Conservation (phyloP, 179 eudicot species). For the Silene vulgaris region DNA sequence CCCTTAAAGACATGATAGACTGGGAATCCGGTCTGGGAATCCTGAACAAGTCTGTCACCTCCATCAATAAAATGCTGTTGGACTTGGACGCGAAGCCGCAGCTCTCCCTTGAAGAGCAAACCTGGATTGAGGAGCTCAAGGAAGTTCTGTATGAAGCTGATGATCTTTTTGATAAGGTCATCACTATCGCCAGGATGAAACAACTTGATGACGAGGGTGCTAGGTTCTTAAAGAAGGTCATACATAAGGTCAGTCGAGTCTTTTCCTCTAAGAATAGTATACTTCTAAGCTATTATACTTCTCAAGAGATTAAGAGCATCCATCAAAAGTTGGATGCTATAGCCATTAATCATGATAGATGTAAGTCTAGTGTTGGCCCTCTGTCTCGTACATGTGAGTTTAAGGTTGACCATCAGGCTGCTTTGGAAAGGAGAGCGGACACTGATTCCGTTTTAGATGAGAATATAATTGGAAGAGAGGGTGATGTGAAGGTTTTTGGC, state of each 20-base stretch:
- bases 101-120: not conserved
- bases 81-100: not conserved
- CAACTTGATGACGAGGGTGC: not conserved
- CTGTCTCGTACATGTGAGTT: not conserved
- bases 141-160: no score
- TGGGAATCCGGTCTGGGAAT: not conserved
- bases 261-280: no score
- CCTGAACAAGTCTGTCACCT: not conserved
- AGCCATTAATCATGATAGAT: not conserved
- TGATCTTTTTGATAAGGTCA: not conserved
- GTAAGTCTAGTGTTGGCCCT: no score
- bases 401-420: not conserved
- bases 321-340: not conserved
- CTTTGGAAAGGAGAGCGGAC: not conserved
- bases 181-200: not conserved
- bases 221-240: not conserved
- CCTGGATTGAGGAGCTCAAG: no score
- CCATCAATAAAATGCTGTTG: not conserved
- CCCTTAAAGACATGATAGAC: not conserved
- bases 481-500: not conserved
- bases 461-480: slow-evolving; percentile 4
- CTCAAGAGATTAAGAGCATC: not conserved
- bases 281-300: no score
- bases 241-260: not conserved
- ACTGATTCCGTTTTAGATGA: not conserved